These are phyloP conservation scores for Dendryphion nanum DNA, from an alignment of 2,329 filamentous ascomycete genomes.

Conservation along the genomic window DNA sequence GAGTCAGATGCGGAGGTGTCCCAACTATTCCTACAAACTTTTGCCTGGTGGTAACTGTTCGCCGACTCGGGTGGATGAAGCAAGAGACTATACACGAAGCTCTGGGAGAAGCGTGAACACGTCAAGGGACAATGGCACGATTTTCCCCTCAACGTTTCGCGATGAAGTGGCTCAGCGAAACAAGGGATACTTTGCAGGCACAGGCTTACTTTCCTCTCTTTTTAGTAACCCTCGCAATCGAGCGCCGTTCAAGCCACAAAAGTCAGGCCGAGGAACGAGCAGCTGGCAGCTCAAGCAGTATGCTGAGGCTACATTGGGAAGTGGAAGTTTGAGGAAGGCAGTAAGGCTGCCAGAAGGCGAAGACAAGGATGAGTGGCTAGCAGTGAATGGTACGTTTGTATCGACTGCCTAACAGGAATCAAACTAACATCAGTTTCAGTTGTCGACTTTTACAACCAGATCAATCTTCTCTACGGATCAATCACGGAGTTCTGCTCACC, in stretches of 20 bases:
- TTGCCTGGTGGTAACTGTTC: constrained; percentile 12
- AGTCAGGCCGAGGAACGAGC: constrained; percentile 78
- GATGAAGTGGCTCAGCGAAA: constrained; percentile 11
- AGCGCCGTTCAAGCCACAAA: constrained; percentile 88
- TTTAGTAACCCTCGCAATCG: constrained; percentile 79
- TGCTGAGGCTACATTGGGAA: constrained; percentile 93
- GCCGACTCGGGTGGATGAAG: constrained; percentile 3
- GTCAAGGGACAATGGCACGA: constrained; percentile 9
- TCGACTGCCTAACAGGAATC: constrained; percentile 1
- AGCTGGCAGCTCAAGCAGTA: constrained; percentile 96
- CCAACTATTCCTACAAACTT: constrained; percentile 34
- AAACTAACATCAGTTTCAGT: constrained; percentile 55
- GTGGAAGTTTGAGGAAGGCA: constrained; percentile 90
- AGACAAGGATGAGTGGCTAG: constrained; percentile 96
- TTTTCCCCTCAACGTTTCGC: too few relatives aligned
- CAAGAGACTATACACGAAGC: constrained; percentile 8
- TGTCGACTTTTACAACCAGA: constrained; percentile 99
- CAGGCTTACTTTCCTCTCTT: constrained; percentile 34
- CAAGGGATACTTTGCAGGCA: constrained; percentile 18
- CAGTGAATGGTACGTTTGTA: constrained; percentile 76
- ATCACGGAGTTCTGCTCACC: constrained; percentile 99
- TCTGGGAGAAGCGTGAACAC: constrained; percentile 9
- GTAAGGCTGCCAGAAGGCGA: constrained; percentile 97
- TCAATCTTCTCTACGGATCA: constrained; percentile 96
- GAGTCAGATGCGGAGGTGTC: constrained; percentile 26